Percentiles rank a stretch among this genome's conserved stretches.
Conservation (phyloP, 2,329 filamentous ascomycete species). For the Xylariales sp. region DNA sequence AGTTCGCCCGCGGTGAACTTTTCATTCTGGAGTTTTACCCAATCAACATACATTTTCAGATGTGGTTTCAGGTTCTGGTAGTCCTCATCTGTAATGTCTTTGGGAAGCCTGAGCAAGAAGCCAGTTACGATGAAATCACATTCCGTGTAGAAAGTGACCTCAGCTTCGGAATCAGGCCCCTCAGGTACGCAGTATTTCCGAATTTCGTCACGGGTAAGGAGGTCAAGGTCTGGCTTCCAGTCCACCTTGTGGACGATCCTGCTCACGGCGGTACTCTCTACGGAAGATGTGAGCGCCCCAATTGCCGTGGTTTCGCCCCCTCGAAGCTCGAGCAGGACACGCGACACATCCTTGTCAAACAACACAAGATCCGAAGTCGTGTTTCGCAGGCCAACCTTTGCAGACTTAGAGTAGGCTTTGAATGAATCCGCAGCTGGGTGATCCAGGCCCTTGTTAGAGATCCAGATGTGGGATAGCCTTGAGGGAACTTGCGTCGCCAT, state of each 20-base stretch:
- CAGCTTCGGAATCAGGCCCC: no score
- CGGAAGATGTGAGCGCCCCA: conserved; percentile 12
- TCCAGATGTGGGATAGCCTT: conserved; percentile 25
- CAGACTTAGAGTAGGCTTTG: conserved; percentile 16
- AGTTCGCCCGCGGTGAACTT: no score
- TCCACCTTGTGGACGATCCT: conserved; percentile 28
- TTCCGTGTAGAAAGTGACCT: no score
- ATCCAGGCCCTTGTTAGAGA: conserved; percentile 27
- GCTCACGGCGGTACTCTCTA: conserved; percentile 10
- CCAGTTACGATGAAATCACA: no score
- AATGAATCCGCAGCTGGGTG: conserved; percentile 18
- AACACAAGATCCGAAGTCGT: conserved; percentile 24
- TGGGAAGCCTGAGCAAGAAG: background rate
- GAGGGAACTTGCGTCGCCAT: conserved; percentile 24
- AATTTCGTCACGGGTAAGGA: conserved; percentile 16
- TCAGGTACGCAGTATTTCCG: no score
- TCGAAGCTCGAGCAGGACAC: conserved; percentile 21
- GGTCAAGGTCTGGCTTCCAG: conserved; percentile 33
- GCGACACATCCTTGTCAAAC: conserved; percentile 23
- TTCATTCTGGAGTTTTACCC: conserved; percentile 27
- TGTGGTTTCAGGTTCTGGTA: conserved; percentile 16
- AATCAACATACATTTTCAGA: conserved; percentile 16
- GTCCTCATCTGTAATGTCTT: background rate
- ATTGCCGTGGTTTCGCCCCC: conserved; percentile 20
- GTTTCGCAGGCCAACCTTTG: conserved; percentile 8